Evolutionary conservation across 2,329 filamentous ascomycete species (phyloP).

Genomic region (Penicillium sp.): DNA sequence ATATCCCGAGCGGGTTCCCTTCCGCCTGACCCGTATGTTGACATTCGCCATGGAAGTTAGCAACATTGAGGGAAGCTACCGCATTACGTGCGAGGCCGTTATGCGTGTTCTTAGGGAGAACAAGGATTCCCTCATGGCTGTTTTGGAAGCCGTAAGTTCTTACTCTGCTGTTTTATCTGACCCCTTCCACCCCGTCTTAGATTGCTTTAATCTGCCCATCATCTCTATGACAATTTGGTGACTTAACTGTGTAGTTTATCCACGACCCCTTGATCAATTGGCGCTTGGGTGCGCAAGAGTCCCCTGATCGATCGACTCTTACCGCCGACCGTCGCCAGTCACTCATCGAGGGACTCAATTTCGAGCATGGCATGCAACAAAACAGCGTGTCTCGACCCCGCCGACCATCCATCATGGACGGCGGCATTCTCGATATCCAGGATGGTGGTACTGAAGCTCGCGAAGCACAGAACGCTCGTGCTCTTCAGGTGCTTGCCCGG

Average conservation of each 20-base stretch:
- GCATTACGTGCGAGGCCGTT: constrained; percentile 96
- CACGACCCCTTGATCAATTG: constrained; percentile 98
- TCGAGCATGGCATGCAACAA: constrained; percentile 58
- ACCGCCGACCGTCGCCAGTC: constrained; percentile 63
- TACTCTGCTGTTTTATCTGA: constrained; percentile 32
- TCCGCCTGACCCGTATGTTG: constrained; percentile 97
- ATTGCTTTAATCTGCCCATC: background rate
- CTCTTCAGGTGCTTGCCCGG: constrained; percentile 84
- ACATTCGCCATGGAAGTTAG: constrained; percentile 99
- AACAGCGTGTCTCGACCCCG: constrained; percentile 69
- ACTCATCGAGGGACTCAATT: constrained; percentile 56
- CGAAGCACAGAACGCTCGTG: constrained; percentile 91
- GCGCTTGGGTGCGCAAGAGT: constrained; percentile 72
- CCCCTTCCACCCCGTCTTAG: background rate
- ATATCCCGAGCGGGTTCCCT: constrained; percentile 95
- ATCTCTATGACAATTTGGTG: constrained; percentile 2
- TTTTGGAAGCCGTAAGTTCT: constrained; percentile 84
- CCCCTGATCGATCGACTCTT: constrained; percentile 63
- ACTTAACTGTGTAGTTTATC: constrained; percentile 71
- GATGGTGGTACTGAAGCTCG: constrained; percentile 50
- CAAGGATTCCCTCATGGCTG: constrained; percentile 98
- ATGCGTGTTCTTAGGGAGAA: constrained; percentile 97
- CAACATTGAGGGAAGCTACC: constrained; percentile 98
- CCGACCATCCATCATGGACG: constrained; percentile 71
- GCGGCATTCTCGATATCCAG: constrained; percentile 49